Evolutionary conservation across 345 rosid species (phyloP).

Genomic region (Populus simonii): DNA sequence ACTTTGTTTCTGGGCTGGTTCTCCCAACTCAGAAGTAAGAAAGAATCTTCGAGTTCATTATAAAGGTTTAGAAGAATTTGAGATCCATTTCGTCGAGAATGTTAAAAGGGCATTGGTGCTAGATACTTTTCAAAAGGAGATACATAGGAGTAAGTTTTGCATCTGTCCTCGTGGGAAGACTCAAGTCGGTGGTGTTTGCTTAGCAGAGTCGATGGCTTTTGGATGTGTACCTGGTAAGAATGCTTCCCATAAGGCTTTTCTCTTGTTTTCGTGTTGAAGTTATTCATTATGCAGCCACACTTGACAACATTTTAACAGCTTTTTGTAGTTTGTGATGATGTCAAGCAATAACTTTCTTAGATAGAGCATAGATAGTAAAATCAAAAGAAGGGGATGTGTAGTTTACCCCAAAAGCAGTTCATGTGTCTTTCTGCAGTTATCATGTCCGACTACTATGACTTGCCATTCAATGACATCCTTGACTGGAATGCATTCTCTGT

Average conservation of each 20-base stretch:
- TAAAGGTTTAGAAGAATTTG: conserved; percentile 62
- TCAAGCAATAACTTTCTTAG: neutral
- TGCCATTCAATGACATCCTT: conserved; percentile 86
- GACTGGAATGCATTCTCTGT: conserved; percentile 77
- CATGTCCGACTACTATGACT: conserved; percentile 78
- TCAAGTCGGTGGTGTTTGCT: conserved; percentile 96
- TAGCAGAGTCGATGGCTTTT: conserved; percentile 92
- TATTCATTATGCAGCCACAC: neutral
- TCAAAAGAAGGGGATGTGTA: neutral
- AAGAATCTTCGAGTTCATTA: conserved; percentile 39
- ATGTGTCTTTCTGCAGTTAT: conserved; percentile 52
- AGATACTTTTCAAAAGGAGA: conserved; percentile 84
- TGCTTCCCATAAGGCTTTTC: neutral
- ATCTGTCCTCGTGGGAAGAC: conserved; percentile 94
- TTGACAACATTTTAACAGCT: too few relatives aligned
- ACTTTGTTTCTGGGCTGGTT: conserved; percentile 98
- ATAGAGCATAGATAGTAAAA: neutral
- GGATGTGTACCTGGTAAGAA: conserved; percentile 92
- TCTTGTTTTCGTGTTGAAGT: too few relatives aligned
- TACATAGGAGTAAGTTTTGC: conserved; percentile 82
- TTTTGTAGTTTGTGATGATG: neutral
- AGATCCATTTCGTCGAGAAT: conserved; percentile 69
- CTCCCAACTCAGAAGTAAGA: conserved; percentile 89
- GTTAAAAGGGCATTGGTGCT: conserved; percentile 80
- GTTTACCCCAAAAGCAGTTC: neutral